A percentile compares a stretch with the other conserved stretches of the same genome.
phyloP scores from a whole-genome alignment of 2,329 filamentous ascomycete genomes.

The Polychaeton citri region DNA sequence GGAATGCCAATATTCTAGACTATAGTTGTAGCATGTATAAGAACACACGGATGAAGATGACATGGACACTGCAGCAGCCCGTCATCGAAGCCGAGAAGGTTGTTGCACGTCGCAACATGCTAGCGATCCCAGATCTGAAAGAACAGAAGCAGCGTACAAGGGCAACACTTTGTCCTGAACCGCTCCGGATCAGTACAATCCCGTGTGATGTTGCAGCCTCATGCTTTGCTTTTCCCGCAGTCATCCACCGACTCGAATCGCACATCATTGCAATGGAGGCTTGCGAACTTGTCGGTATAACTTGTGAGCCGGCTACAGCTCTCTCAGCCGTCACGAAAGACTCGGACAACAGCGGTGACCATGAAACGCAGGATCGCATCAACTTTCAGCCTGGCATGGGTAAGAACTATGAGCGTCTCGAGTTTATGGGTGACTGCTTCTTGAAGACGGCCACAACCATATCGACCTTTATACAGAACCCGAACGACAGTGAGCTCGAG shows the following conservation, averaged over 20 bases:
- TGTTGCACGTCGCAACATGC: conserved; percentile 65
- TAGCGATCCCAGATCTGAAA: conserved; percentile 52
- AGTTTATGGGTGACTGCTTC: conserved; percentile 87
- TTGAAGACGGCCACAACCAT: conserved; percentile 94
- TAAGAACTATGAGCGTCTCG: conserved; percentile 84
- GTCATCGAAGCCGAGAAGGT: conserved; percentile 67
- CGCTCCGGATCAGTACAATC: conserved; percentile 61
- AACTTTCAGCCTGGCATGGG: conserved; percentile 80
- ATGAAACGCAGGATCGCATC: conserved; percentile 46
- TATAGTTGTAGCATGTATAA: conserved; percentile 69
- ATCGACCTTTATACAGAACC: conserved; percentile 63
- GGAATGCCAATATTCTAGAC: conserved; percentile 48
- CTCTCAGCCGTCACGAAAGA: conserved; percentile 90
- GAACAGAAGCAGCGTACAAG: conserved; percentile 38
- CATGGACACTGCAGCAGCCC: conserved; percentile 57
- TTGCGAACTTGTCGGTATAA: conserved; percentile 50
- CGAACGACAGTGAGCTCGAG: conserved; percentile 67
- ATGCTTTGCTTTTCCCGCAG: conserved; percentile 64
- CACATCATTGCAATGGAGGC: conserved; percentile 70
- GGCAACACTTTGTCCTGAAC: conserved; percentile 59
- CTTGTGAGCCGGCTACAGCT: conserved; percentile 54
- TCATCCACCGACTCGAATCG: conserved; percentile 72
- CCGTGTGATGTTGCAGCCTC: conserved; percentile 57
- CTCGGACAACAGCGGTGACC: conserved; percentile 68
- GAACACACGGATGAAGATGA: conserved; percentile 38